A percentile compares a stretch with the other conserved stretches of the same genome.
Conservation (phyloP, 2,329 filamentous ascomycete species). For the Cladosporium sp. region DNA sequence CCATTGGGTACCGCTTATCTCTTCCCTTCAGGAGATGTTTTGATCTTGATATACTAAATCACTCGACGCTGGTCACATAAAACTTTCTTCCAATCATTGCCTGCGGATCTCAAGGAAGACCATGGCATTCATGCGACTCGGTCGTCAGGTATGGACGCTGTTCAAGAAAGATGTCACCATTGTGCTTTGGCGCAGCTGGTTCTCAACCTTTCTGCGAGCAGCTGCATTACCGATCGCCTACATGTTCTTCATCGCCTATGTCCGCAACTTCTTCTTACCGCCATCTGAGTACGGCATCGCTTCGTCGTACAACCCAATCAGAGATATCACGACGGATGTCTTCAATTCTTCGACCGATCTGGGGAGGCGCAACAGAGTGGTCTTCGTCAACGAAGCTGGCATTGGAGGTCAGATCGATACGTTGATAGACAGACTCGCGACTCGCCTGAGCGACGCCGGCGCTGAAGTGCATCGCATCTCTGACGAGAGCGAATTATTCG, state of each 20-base stretch:
- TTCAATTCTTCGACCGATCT: slow-evolving; percentile 56
- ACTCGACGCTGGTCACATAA: too few species aligned
- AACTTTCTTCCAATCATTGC: too few species aligned
- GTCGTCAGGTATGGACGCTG: slow-evolving; percentile 11
- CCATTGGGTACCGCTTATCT: too few species aligned
- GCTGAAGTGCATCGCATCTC: slow-evolving; percentile 55
- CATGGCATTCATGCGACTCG: slow-evolving; percentile 1
- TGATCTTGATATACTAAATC: too few species aligned
- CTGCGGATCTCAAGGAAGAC: background rate
- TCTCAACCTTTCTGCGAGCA: slow-evolving; percentile 9
- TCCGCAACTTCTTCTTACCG: slow-evolving; percentile 74
- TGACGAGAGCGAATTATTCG: slow-evolving; percentile 55
- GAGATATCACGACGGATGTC: slow-evolving; percentile 58
- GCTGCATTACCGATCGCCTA: slow-evolving; percentile 29
- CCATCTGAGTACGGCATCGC: slow-evolving; percentile 71
- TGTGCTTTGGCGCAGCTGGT: slow-evolving; percentile 10
- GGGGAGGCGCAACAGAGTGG: slow-evolving; percentile 61
- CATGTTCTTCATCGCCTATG: slow-evolving; percentile 41
- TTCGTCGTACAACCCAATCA: slow-evolving; percentile 32
- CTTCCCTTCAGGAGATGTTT: too few species aligned
- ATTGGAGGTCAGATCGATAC: slow-evolving; percentile 65
- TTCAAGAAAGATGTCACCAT: slow-evolving; percentile 7
- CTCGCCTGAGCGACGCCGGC: slow-evolving; percentile 51
- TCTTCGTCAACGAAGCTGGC: slow-evolving; percentile 69
- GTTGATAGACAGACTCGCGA: slow-evolving; percentile 61